Percentiles rank a stretch among this genome's conserved stretches.
Conservation (phyloP, 1,284 basidiomycete genomes). For the Bondarzewia mesenterica region DNA sequence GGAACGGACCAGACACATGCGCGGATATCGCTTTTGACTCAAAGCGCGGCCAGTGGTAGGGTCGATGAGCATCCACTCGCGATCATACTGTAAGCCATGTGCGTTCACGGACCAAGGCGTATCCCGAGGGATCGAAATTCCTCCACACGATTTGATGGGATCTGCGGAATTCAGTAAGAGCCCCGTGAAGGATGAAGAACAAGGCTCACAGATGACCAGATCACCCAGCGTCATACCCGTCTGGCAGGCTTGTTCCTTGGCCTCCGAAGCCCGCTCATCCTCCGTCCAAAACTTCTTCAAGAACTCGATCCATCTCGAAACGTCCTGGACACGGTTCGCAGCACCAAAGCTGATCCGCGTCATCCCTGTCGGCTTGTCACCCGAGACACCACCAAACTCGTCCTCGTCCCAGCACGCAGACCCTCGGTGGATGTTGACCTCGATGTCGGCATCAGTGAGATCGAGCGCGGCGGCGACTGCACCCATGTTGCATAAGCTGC, state of each 20-base stretch:
- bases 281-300: not conserved
- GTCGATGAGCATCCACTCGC: not conserved
- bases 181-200: not conserved
- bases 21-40: not conserved
- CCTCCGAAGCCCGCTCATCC: not conserved
- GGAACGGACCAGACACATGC: not conserved
- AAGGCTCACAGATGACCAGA: not conserved
- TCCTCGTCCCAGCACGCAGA: not conserved
- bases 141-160: not conserved
- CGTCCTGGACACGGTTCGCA: not conserved
- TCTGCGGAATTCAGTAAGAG: not conserved
- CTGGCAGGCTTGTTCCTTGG: not conserved
- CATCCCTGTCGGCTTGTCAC: not conserved
- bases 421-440: not conserved
- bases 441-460: not conserved
- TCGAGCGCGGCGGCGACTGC: not conserved
- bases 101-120: not conserved
- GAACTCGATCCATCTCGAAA: not conserved
- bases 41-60: not conserved
- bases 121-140: not conserved
- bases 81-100: not conserved
- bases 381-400: not conserved
- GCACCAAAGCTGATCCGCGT: not conserved
- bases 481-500: not conserved
- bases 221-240: not conserved